phyloP scores from a whole-genome alignment of 129 eudicot species.

The Chrysanthemum seticuspe region DNA sequence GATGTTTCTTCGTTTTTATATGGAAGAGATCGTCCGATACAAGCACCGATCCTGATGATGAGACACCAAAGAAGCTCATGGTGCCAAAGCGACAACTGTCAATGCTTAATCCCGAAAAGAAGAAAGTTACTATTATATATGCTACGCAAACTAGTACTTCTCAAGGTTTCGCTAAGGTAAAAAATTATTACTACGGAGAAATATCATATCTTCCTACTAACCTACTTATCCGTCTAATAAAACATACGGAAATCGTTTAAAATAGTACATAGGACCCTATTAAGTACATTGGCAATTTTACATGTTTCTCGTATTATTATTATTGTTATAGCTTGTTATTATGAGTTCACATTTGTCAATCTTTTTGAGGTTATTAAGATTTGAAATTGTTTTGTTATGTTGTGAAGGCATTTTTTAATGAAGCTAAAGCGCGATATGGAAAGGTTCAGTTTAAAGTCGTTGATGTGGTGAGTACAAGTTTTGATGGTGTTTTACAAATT shows the following conservation, averaged over 20 bases:
- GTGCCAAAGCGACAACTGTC: conserved; percentile 39
- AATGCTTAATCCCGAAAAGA: conserved; percentile 71
- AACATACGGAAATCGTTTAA: too few species aligned
- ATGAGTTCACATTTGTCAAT: background rate
- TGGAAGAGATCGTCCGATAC: conserved; percentile 65
- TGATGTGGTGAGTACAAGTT: conserved; percentile 70
- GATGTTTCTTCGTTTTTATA: conserved; percentile 43
- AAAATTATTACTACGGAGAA: background rate
- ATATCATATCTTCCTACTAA: background rate
- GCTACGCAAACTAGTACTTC: conserved; percentile 99
- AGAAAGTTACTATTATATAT: conserved; percentile 74
- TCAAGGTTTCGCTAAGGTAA: conserved; percentile 96
- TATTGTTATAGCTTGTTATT: background rate
- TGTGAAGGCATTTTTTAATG: conserved; percentile 75
- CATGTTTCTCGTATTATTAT: background rate
- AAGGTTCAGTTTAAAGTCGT: conserved; percentile 71
- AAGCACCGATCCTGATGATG: conserved; percentile 36
- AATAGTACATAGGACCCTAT: too few species aligned
- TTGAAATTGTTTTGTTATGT: background rate
- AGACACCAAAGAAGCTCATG: conserved; percentile 37
- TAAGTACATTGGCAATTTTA: background rate
- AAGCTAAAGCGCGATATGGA: conserved; percentile 87
- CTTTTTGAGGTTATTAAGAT: background rate
- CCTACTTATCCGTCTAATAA: too few species aligned
- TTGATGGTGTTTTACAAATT: background rate